Conservation (phyloP, 1,284 basidiomycete genomes). For the Sporisorium sorghi region DNA sequence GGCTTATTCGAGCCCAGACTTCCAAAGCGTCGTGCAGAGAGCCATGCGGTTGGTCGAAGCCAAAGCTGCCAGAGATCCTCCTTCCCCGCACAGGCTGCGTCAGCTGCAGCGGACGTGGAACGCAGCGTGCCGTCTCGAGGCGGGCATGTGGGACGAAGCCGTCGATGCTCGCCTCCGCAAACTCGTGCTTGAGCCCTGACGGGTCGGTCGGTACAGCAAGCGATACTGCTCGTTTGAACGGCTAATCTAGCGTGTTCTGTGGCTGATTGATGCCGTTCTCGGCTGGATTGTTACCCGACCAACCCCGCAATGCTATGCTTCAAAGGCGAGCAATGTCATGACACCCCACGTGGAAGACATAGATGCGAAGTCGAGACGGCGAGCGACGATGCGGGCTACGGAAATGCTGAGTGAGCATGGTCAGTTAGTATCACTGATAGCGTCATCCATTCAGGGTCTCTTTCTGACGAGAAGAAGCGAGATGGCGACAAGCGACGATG, state of each 20-base stretch:
- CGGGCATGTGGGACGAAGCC: slow-evolving; percentile 89
- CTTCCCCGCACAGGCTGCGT: slow-evolving; percentile 75
- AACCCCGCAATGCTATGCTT: slow-evolving; percentile 7
- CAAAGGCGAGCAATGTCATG: neutral
- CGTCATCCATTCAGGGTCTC: neutral
- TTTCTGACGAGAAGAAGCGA: neutral
- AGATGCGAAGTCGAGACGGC: too few species aligned
- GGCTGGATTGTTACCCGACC: neutral
- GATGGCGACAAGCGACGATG: neutral
- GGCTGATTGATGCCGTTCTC: neutral
- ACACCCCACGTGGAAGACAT: too few species aligned
- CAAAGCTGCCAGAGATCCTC: slow-evolving; percentile 74
- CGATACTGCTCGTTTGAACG: too few species aligned
- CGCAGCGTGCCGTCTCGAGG: slow-evolving; percentile 81
- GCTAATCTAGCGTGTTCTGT: neutral
- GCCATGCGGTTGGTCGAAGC: slow-evolving; percentile 75
- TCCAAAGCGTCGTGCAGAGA: slow-evolving; percentile 77
- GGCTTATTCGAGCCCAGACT: slow-evolving; percentile 80
- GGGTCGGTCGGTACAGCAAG: neutral
- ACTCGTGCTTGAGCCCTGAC: slow-evolving; percentile 34
- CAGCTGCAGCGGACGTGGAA: slow-evolving; percentile 83
- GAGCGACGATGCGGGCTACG: too few species aligned
- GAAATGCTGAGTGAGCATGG: slow-evolving; percentile 6
- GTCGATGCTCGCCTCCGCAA: slow-evolving; percentile 68
- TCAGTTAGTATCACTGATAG: neutral